phyloP scores from a whole-genome alignment of 176 grass and related monocot genomes.

The Eremochloa ophiuroides region DNA sequence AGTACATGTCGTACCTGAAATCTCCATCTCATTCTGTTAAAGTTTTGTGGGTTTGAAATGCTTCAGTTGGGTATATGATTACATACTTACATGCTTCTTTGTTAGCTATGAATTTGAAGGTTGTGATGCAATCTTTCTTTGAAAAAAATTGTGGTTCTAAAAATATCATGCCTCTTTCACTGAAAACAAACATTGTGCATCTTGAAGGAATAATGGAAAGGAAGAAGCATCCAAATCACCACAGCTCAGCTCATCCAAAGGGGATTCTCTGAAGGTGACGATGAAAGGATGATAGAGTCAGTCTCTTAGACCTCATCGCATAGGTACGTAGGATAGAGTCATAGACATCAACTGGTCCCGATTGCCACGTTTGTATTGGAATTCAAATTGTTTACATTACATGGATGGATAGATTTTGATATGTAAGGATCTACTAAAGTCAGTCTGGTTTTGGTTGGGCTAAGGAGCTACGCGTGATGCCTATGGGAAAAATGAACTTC shows the following conservation, averaged over 20 bases:
- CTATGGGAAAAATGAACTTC: neutral
- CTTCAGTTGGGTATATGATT: neutral
- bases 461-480: constrained; percentile 11
- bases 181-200: constrained; percentile 5
- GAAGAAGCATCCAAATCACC: constrained; percentile 13
- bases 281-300: constrained; percentile 20
- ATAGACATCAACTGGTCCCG: neutral
- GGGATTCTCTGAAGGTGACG: constrained; percentile 26
- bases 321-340: constrained; percentile 19
- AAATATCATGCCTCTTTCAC: constrained; percentile 22
- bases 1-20: constrained; percentile 7
- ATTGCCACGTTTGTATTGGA: constrained; percentile 24
- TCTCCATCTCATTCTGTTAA: neutral
- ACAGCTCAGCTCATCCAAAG: constrained; percentile 27
- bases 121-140: neutral
- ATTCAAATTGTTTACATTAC: constrained; percentile 18
- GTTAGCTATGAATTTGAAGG: neutral
- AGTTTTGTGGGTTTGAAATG: neutral
- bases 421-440: constrained; percentile 24
- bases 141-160: constrained; percentile 11
- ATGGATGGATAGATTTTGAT: constrained; percentile 24
- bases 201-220: constrained; percentile 3
- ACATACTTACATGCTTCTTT: neutral
- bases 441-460: constrained; percentile 22
- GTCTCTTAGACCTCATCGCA: neutral